Evolutionary conservation across 306 rosid genomes (phyloP), one percentile per base, ranked within the genome.

Genomic region (Pyrus communis): DNA sequence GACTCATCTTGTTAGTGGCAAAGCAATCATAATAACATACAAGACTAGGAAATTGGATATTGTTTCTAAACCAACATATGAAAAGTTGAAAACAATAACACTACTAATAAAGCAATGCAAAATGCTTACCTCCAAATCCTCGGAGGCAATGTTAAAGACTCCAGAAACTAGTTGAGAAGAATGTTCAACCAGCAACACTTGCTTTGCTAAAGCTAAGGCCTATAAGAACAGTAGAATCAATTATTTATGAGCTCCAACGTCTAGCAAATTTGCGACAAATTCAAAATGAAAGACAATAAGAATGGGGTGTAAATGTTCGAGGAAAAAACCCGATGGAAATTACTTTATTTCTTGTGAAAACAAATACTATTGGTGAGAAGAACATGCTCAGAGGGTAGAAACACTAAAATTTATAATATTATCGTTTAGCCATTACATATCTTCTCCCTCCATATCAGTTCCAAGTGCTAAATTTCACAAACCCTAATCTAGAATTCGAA

Each of bases 191-290:
- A 79, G 46, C 90, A 95, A 86, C 27, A 91, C 91, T 77, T 88
- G 83, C 79, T 82, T 89, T 28, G 98, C 97, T 69, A 94, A 84
- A 80, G 90, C 75, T n/a, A 90, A 69, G 5, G 96, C 97, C 96
- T 92, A 49, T 9, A 59, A 21, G 54, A 58, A 80, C 54, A 9
- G 49, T 31, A 10, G 30, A 69, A 23, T 67, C 2, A 21, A 42
- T 62, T 7, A 57, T 18, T 25, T 54, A 68, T 14, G 55, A 66
- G 30, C 33, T 51, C 51, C 19, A 31, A 66, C 23, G 15, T 49
- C 22, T 15, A 27, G 12, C 2, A 4, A 30, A 73, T 38, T 22
- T 15, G 23, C 15, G 9, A 42, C 43, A 59, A 59, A 43, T 2
- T 27, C 35, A 52, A 62, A 28, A 38, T 5, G 11, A 17, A 82